Evolutionary conservation across 345 rosid species (phyloP).

Genomic region (Eutrema japonicum): DNA sequence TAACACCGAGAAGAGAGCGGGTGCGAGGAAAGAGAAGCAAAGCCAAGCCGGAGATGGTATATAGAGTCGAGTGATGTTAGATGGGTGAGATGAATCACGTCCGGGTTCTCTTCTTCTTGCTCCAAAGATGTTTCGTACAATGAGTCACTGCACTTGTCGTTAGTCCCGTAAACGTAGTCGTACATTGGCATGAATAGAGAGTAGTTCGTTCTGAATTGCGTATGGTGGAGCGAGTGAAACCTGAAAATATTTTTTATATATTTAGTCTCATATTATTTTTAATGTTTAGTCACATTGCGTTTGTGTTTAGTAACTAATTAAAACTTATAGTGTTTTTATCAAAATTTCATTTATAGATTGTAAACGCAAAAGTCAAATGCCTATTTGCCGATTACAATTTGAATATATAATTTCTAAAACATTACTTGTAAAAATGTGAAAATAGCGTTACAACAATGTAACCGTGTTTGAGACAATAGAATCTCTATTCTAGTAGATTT

Average conservation of each 20-base stretch:
- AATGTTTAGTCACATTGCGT: too few species aligned
- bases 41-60: conserved; percentile 59
- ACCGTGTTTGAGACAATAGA: background rate
- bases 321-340: background rate
- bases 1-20: conserved; percentile 50
- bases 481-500: background rate
- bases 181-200: conserved; percentile 61
- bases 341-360: background rate
- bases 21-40: conserved; percentile 57
- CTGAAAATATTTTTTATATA: conserved; percentile 17
- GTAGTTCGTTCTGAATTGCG: conserved; percentile 57
- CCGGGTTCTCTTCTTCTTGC: conserved; percentile 50
- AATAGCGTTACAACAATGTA: background rate
- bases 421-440: background rate
- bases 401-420: background rate
- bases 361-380: background rate
- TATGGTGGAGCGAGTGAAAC: conserved; percentile 63
- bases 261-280: background rate
- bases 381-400: too few species aligned
- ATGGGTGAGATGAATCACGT: conserved; percentile 63
- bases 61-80: conserved; percentile 60
- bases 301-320: background rate
- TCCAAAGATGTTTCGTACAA: conserved; percentile 45
- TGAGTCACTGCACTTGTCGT: conserved; percentile 44
- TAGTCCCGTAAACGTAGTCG: conserved; percentile 52